Evolutionary conservation across 805 yeast species (phyloP).

Genomic region (Tetrapisispora fleetii): DNA sequence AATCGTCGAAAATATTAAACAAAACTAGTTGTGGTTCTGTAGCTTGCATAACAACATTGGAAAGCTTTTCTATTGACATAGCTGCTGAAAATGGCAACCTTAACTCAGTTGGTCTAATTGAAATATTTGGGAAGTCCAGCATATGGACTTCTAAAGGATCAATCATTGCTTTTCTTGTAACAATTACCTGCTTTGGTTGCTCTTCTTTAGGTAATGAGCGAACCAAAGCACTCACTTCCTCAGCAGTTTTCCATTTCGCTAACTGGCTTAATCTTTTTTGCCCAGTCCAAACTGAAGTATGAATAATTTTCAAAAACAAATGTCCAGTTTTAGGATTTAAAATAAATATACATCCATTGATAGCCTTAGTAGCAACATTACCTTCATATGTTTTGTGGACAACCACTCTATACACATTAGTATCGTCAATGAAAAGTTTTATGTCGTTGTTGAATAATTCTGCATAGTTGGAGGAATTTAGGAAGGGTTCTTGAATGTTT

Average conservation of each 20-base stretch:
- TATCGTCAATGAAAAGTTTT: conserved; percentile 84
- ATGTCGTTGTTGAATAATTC: conserved; percentile 79
- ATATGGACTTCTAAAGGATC: conserved; percentile 96
- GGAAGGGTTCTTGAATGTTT: conserved; percentile 84
- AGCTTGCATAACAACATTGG: conserved; percentile 72
- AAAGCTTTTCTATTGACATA: conserved; percentile 67
- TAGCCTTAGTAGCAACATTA: conserved; percentile 81
- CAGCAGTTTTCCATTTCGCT: conserved; percentile 98
- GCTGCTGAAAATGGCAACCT: conserved; percentile 85
- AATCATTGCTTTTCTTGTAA: conserved; percentile 78
- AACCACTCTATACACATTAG: conserved; percentile 86
- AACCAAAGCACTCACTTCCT: conserved; percentile 86
- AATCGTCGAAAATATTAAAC: conserved; percentile 87
- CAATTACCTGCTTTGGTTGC: conserved; percentile 87
- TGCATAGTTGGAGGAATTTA: conserved; percentile 81
- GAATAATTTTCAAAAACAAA: conserved; percentile 77
- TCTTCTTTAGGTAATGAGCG: conserved; percentile 87
- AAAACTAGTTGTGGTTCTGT: conserved; percentile 89
- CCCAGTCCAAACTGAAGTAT: conserved; percentile 94
- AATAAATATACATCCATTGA: conserved; percentile 87
- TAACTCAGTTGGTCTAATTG: conserved; percentile 81
- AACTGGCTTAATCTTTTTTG: conserved; percentile 87
- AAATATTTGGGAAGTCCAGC: conserved; percentile 90
- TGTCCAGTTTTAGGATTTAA: conserved; percentile 89
- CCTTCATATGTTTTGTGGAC: conserved; percentile 91